Base-by-base conservation (phyloP, 2,329 filamentous ascomycete genomes). In the Aspergillus hortae region DNA sequence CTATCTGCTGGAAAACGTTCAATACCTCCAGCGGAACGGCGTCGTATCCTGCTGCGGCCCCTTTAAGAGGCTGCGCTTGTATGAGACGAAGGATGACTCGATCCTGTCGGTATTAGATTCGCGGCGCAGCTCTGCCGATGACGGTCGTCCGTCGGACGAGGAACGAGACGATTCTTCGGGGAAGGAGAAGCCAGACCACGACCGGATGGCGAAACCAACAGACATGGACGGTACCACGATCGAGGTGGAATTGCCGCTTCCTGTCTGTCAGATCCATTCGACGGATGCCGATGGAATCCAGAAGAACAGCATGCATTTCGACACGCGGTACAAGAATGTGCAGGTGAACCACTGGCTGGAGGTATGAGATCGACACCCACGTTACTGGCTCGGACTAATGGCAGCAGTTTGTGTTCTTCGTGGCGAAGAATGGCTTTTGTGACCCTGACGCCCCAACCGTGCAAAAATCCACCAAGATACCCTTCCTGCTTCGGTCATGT, bases 331-430 rank as follows among this genome's bases (percentile, higher is more conserved):
- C 19, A 49, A 53, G 44, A 57, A 53, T 14, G 50, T 53, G 10
- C 35, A 45, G 17, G 49, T 57, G 12, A 44, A 27, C 10, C 55
- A 57, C 23, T 57, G 50, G 53, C 43, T 57, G n/a, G 53, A 57
- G 53, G 55, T 57, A 52, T 46, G 53, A 21, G 15, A 3, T 10
- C 5, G 17, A 23, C 14, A 9, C 9, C 25, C 15, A 6, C 17
- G 5, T 21, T 4, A 6, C 12, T 2, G 12, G 40, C n/a, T 12
- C 23, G 15, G 23, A 41, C 10, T 11, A 30, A 17, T 15, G 41
- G 19, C 10, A 36, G 30, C 33, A 56, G 54, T 56, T 56, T 44
- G 54, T 48, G 10, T 57, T 55, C 12, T 30, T 49, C 12, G 23
- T 49, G 42, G 33, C 23, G 17, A 45, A 43, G 30, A 15, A 50